Base-by-base conservation (phyloP, 2,329 filamentous ascomycete genomes). In the Tolypocladium tropicale region DNA sequence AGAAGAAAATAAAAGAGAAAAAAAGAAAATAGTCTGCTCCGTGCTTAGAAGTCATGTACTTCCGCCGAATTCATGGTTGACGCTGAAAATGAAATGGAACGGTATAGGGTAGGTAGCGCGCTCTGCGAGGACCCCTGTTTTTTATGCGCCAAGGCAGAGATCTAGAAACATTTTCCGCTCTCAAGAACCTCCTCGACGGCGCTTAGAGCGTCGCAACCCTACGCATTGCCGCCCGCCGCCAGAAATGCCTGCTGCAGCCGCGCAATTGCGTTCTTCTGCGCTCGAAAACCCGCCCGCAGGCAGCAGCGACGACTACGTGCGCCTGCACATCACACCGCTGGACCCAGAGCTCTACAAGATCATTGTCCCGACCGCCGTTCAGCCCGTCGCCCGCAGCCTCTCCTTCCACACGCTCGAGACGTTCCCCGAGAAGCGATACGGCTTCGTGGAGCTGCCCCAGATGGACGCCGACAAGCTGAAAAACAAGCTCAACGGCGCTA, bases 361-460 rank as follows among this genome's bases (percentile, higher is more conserved):
- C 52, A 82, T 95, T 58, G 72, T 99, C 52, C 84, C 89, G 25
- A 77, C 85, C 1, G 80, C 86, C 1, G 67, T 89, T 16, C 81
- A 84, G 37, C 77, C 83, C 16, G 76, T 76, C 50, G 90, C 89
- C 23, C 83, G 84, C 59, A 89, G 91, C 67, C 82, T 96, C 54
- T 96, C 92, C n/a, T 96, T 87, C 73, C 93, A 97, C 72, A 77
- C 78, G 6, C 74, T 96, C 62, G 82, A 90, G 67, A 92, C 92
- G 0, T 96, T 95, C 60, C 93, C 93, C 16, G 94, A 99, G 62
- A 88, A 84, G 68, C 86, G 83, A 54, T 99, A 90, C 83, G 94
- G 93, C 56, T 99, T 89, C 73, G 78, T 97, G 58, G 91, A 95
- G 51, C 74, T 99, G 39, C 92, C 92, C 0, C 73, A 70, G 3